Conservation (phyloP, 2,329 filamentous ascomycete genomes). For the Daldinia eschscholtzii region DNA sequence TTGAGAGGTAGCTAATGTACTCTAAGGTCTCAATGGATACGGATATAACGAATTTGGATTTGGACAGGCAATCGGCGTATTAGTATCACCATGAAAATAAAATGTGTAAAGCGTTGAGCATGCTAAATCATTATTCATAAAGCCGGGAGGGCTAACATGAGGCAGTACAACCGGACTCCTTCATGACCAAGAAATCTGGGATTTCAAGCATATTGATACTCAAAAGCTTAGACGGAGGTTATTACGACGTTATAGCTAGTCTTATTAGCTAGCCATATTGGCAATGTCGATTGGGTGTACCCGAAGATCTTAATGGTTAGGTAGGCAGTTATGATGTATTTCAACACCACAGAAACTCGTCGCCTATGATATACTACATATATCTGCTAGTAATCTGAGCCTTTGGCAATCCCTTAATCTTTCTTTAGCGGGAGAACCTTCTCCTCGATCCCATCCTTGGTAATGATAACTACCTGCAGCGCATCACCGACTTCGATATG, state of each 20-base stretch:
- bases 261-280: not conserved
- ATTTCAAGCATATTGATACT: not conserved
- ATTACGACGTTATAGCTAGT: not conserved
- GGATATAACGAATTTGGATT: not conserved
- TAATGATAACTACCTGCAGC: slow-evolving; percentile 95
- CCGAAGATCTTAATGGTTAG: slow-evolving; percentile 18
- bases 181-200: not conserved
- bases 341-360: slow-evolving; percentile 33
- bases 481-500: slow-evolving; percentile 99
- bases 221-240: not conserved
- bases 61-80: not conserved
- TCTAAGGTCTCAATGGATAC: too few relatives aligned
- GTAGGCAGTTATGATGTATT: slow-evolving; percentile 40
- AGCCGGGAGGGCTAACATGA: not conserved
- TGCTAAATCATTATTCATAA: not conserved
- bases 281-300: not conserved
- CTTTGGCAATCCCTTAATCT: slow-evolving; percentile 68
- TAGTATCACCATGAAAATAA: not conserved
- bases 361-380: slow-evolving; percentile 45
- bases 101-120: not conserved
- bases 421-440: slow-evolving; percentile 86
- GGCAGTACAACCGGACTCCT: not conserved
- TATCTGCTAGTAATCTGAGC: slow-evolving; percentile 19
- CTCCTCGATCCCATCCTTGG: slow-evolving; percentile 89
- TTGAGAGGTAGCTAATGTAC: not conserved